Evolutionary conservation across 2,329 filamentous ascomycete genomes (phyloP).

Genomic region (Aspergillus cejpii): DNA sequence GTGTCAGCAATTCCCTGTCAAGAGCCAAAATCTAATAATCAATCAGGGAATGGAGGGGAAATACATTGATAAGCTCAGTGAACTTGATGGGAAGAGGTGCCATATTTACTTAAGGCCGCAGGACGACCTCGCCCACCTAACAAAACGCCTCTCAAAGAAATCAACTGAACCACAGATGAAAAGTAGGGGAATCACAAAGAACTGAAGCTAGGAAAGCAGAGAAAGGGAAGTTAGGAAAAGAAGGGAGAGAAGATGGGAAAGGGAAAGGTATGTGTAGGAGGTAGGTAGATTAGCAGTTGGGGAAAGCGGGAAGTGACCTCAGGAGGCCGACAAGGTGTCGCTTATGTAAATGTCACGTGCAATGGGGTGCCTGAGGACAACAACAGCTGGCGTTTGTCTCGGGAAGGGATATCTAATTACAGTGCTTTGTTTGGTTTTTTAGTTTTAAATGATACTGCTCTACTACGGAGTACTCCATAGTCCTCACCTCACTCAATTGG

Average conservation of each 20-base stretch:
- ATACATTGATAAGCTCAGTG: slow-evolving; percentile 76
- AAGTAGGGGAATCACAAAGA: slow-evolving; percentile 11
- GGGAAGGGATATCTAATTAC: neutral
- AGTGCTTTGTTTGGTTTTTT: neutral
- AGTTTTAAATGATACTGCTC: too few species aligned
- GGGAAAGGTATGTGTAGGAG: slow-evolving; percentile 10
- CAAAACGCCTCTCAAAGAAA: slow-evolving; percentile 35
- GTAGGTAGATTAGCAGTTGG: slow-evolving; percentile 19
- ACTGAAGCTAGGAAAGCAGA: slow-evolving; percentile 8
- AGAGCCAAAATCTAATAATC: neutral
- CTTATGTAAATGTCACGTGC: slow-evolving; percentile 34
- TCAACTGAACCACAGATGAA: slow-evolving; percentile 17
- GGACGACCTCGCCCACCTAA: slow-evolving; percentile 40
- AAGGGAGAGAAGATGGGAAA: slow-evolving; percentile 17
- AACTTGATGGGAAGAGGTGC: slow-evolving; percentile 81
- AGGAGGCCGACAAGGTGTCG: slow-evolving; percentile 39
- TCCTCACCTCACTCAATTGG: too few species aligned
- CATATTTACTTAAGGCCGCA: slow-evolving; percentile 44
- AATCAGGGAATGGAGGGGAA: slow-evolving; percentile 32
- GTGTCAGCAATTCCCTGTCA: slow-evolving; percentile 29
- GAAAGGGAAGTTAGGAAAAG: slow-evolving; percentile 9
- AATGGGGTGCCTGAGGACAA: slow-evolving; percentile 14
- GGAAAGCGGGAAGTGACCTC: slow-evolving; percentile 36
- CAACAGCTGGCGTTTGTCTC: neutral
- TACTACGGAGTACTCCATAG: too few species aligned